These are phyloP conservation scores for Dendrostoma leiphaemia DNA, from an alignment of 2,329 filamentous ascomycete genomes.

Conservation along the genomic window DNA sequence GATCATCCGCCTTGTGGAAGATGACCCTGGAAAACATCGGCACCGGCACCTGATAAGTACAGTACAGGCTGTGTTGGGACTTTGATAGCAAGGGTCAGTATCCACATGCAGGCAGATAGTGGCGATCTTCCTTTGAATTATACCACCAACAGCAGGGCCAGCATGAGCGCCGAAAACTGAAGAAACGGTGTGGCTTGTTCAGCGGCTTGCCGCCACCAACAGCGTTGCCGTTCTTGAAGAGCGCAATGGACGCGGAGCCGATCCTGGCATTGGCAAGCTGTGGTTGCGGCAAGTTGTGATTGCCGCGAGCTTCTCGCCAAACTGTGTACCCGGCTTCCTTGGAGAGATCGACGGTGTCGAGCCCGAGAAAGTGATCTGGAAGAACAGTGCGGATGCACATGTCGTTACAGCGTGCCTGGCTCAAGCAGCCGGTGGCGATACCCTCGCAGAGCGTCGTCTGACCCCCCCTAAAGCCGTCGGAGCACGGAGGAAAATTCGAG, in stretches of 20 bases:
- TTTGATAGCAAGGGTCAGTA: no score
- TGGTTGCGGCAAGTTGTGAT: constrained; percentile 43
- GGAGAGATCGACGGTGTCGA: constrained; percentile 45
- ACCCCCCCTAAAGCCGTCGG: background rate
- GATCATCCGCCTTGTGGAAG: no score
- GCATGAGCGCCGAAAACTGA: constrained; percentile 52
- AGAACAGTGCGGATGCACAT: constrained; percentile 49
- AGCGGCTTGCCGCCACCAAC: background rate
- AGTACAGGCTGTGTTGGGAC: no score
- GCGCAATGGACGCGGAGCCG: constrained; percentile 60
- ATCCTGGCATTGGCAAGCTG: constrained; percentile 43
- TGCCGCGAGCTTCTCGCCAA: constrained; percentile 42
- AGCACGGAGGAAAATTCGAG: constrained; percentile 55
- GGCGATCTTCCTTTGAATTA: no score
- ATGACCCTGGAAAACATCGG: no score
- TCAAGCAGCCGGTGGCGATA: constrained; percentile 58
- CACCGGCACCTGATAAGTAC: no score
- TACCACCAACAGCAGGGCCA: constrained; percentile 58
- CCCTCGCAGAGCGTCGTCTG: constrained; percentile 53
- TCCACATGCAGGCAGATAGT: constrained; percentile 47
- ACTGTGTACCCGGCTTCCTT: constrained; percentile 50
- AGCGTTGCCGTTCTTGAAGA: constrained; percentile 57
- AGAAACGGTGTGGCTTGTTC: background rate
- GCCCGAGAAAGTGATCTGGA: constrained; percentile 54
- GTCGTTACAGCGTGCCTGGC: constrained; percentile 53